phyloP scores from a whole-genome alignment of 192 early-diverging fungal species.

The Backusella macrospora region DNA sequence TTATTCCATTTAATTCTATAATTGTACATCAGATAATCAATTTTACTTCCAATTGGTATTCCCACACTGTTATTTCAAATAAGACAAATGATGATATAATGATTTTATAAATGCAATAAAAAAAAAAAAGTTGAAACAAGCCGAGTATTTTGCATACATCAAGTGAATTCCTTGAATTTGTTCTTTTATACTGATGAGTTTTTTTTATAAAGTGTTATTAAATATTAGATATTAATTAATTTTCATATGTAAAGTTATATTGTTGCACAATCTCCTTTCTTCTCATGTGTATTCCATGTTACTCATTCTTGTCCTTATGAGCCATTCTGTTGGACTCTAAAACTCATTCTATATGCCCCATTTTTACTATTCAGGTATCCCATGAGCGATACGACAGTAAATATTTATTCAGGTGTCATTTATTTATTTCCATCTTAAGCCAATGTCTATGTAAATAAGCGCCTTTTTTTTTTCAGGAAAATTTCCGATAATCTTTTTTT shows the following conservation, averaged over 20 bases:
- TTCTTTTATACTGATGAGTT: neutral
- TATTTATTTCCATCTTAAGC: slow-evolving; percentile 5
- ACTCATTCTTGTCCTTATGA: neutral
- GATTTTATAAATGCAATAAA: no score
- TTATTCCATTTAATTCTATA: neutral
- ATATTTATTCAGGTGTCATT: neutral
- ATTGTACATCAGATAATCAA: no score
- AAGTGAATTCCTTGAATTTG: neutral
- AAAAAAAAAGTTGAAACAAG: no score
- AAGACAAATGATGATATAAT: no score
- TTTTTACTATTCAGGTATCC: neutral
- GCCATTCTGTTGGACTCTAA: neutral
- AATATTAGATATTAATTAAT: neutral
- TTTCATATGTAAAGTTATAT: neutral
- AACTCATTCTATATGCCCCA: neutral
- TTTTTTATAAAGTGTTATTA: neutral
- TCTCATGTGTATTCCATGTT: neutral
- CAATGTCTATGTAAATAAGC: neutral
- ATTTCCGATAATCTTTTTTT: neutral
- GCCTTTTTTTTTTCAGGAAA: neutral
- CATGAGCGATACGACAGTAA: neutral
- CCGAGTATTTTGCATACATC: no score
- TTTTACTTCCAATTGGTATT: no score
- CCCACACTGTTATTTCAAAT: no score
- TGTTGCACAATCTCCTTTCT: neutral